Conservation (phyloP, 192 early-diverging fungal genomes). For the Phycomyces nitens region DNA sequence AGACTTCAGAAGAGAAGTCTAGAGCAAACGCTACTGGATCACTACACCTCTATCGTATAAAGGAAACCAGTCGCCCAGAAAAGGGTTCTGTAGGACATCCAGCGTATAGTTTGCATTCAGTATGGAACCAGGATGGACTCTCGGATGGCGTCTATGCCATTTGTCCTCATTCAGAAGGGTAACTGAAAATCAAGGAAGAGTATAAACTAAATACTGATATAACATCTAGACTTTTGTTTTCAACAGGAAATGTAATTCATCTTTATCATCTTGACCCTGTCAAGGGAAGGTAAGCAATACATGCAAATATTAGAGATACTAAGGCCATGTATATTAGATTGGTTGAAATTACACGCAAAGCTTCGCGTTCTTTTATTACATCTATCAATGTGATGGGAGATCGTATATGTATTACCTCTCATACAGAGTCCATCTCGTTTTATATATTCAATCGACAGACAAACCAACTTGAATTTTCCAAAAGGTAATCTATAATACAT, state of each 20-base stretch:
- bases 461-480: slow-evolving; percentile 5
- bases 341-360: slow-evolving; percentile 13
- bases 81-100: neutral
- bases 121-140: slow-evolving; percentile 21
- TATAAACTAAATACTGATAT: neutral
- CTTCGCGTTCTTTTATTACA: slow-evolving; percentile 25
- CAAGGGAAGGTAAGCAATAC: slow-evolving; percentile 19
- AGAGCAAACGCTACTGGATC: slow-evolving; percentile 1
- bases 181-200: neutral
- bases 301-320: neutral
- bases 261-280: slow-evolving; percentile 20
- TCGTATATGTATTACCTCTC: slow-evolving; percentile 16
- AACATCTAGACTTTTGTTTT: slow-evolving; percentile 15
- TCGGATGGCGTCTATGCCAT: slow-evolving; percentile 24
- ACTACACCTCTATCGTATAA: slow-evolving; percentile 23
- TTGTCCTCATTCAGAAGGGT: slow-evolving; percentile 26
- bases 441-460: slow-evolving; percentile 12
- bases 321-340: slow-evolving; percentile 10
- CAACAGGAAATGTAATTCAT: slow-evolving; percentile 17
- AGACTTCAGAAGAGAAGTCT: neutral
- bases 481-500: slow-evolving; percentile 13
- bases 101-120: slow-evolving; percentile 4
- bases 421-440: slow-evolving; percentile 24
- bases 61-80: neutral
- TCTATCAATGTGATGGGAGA: slow-evolving; percentile 13